phyloP scores from a whole-genome alignment of 148 eudicot species.

The Nyssa sinensis region DNA sequence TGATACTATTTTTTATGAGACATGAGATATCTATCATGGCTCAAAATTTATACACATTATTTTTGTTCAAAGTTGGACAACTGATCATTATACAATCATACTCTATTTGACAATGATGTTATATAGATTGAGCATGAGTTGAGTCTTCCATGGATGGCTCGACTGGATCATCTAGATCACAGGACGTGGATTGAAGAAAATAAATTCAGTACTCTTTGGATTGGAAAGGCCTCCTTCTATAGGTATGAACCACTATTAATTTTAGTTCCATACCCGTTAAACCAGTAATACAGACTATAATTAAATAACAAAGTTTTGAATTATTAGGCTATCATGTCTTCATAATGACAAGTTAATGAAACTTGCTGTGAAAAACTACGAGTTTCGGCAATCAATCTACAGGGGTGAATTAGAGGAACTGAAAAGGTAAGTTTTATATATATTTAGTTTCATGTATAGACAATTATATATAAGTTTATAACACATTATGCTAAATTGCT shows the following conservation, averaged over 20 bases:
- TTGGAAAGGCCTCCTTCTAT: constrained; percentile 34
- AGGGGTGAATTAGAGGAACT: constrained; percentile 36
- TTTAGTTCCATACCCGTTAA: not conserved
- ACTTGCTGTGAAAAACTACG: constrained; percentile 34
- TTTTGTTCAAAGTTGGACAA: too few relatives aligned
- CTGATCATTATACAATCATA: too few relatives aligned
- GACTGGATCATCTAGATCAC: constrained; percentile 45
- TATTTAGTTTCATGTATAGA: not conserved
- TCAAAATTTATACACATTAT: too few relatives aligned
- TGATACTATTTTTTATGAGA: too few relatives aligned
- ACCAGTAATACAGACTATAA: not conserved
- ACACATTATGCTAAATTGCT: too few relatives aligned
- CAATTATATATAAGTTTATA: not conserved
- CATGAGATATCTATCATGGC: too few relatives aligned
- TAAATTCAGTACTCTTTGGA: constrained; percentile 16
- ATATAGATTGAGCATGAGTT: constrained; percentile 40
- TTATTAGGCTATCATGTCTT: constrained; percentile 28
- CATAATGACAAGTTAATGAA: constrained; percentile 26
- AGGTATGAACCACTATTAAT: constrained; percentile 10
- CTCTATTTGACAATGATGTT: not conserved
- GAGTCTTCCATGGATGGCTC: constrained; percentile 42
- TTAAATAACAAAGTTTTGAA: not conserved
- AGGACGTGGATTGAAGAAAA: constrained; percentile 47
- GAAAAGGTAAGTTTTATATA: constrained; percentile 22
- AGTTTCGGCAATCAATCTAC: constrained; percentile 30